Evolutionary conservation across 805 yeast species (phyloP), one percentile per base, ranked within the genome.

Genomic region (Yamadazyma sp.): DNA sequence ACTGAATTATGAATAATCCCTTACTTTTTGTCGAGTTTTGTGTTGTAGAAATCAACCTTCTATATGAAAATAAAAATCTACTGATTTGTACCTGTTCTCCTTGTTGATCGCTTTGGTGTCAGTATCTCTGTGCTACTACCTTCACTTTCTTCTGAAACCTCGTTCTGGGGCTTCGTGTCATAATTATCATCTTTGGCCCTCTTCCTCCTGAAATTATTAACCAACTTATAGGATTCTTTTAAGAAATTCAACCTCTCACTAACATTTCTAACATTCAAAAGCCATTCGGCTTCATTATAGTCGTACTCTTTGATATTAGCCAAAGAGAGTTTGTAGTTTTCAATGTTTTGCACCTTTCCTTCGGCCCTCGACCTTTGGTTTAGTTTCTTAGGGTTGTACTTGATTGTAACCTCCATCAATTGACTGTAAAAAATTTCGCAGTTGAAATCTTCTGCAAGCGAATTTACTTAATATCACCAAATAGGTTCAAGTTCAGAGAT

Each of bases 231-330:
- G 2, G 53, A 46, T 30, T 58, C 65, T 31, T 50, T 52, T 23
- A 62, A 47, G 15, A 57, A 43, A 31, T 50, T 52, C 17, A 61
- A 40, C 30, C 62, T 36, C 25, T 56, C 56, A 32, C 55, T 43
- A 4, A 61, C 54, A 27, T 43, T 41, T 29, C 44, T 42, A 7
- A 53, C 38, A 42, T 55, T 49, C 11, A 42, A 34, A 30, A 44
- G 27, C 67, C 67, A 61, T 11, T 41, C 40, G 16, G 13, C 30
- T 2, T 44, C 44, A 11, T 40, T 30, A 5, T 5, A 13, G 11
- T 23, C 25, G 30, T 44, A 41, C 17, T 32, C 27, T 12, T 24
- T 30, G 10, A 41, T 35, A 3, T 25, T 31, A 5, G 31, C 16
- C 14, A 44, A 22, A 2, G 45, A 41, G 24, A 31, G 21, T 6